Percentiles rank a stretch among this genome's conserved stretches.
These are phyloP conservation scores for Camelina sativa DNA, from an alignment of 345 rosid species.

Conservation along the genomic window DNA sequence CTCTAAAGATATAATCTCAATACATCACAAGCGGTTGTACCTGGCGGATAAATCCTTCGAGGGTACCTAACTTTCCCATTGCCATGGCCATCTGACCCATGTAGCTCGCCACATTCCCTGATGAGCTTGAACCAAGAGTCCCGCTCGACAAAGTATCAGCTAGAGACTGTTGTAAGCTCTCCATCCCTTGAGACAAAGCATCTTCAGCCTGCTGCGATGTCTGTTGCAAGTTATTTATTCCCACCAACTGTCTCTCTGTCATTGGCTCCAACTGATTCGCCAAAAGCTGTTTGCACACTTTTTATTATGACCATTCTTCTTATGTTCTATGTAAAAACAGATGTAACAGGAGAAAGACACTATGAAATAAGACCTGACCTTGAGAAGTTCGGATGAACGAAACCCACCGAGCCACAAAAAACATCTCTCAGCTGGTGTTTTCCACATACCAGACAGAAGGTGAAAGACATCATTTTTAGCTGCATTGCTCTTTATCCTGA, in stretches of 20 bases:
- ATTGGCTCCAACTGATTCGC: conserved; percentile 90
- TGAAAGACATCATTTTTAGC: conserved; percentile 98
- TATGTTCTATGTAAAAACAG: neutral
- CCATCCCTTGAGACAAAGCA: conserved; percentile 99
- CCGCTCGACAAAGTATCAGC: conserved; percentile 93
- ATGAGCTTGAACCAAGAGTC: conserved; percentile 82
- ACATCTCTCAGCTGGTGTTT: conserved; percentile 99
- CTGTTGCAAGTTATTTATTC: conserved; percentile 85
- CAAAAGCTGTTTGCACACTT: conserved; percentile 66
- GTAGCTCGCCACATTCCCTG: conserved; percentile 90
- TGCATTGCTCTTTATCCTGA: conserved; percentile 91
- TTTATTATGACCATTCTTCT: conserved; percentile 1
- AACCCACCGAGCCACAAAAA: conserved; percentile 99
- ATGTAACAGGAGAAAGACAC: neutral
- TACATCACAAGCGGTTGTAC: conserved; percentile 46
- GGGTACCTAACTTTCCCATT: conserved; percentile 98
- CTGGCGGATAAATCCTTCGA: conserved; percentile 96
- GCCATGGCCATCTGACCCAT: conserved; percentile 99
- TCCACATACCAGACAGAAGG: conserved; percentile 98
- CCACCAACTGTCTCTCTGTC: conserved; percentile 87
- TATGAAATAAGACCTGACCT: conserved; percentile 54
- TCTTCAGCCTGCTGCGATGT: conserved; percentile 99
- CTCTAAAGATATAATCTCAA: conserved; percentile 18
- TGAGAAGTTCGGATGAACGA: conserved; percentile 96
- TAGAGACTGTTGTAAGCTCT: conserved; percentile 91